Conservation (phyloP, 176 grass and related monocot species). For the Hordeum vulgare region DNA sequence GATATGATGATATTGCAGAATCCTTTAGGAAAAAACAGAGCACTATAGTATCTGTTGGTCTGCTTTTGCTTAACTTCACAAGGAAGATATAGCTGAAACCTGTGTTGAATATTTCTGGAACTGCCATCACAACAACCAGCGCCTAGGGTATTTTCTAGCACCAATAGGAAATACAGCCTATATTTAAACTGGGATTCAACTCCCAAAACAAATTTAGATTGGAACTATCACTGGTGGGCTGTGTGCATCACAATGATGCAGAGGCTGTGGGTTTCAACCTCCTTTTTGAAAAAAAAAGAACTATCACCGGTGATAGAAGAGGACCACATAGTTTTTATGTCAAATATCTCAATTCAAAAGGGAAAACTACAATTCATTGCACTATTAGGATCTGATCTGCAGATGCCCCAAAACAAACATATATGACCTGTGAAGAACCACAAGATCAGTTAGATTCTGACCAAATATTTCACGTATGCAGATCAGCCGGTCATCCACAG, state of each 20-base stretch:
- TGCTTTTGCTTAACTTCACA: background rate
- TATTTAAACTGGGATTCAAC: background rate
- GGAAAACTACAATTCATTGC: background rate
- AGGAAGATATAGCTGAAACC: background rate
- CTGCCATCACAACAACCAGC: background rate
- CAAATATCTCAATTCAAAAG: background rate
- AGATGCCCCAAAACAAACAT: background rate
- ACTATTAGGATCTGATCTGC: background rate
- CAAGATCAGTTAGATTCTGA: background rate
- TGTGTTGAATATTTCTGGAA: background rate
- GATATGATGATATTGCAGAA: background rate
- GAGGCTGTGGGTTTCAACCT: too few species aligned
- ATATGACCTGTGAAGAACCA: background rate
- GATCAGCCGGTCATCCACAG: conserved; percentile 89
- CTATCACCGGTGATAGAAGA: background rate
- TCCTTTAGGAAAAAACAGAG: background rate
- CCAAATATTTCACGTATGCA: conserved; percentile 22
- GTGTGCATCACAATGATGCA: too few species aligned
- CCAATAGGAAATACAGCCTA: background rate
- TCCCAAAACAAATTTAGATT: background rate
- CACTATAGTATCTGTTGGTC: background rate
- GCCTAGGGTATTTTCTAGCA: background rate
- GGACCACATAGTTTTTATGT: background rate
- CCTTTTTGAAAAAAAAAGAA: background rate
- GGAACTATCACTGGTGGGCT: background rate